Percentiles rank a stretch among this genome's conserved stretches.
These are phyloP conservation scores for Ajuga chamaepitys DNA, from an alignment of 257 asterid genomes.

Conservation along the genomic window DNA sequence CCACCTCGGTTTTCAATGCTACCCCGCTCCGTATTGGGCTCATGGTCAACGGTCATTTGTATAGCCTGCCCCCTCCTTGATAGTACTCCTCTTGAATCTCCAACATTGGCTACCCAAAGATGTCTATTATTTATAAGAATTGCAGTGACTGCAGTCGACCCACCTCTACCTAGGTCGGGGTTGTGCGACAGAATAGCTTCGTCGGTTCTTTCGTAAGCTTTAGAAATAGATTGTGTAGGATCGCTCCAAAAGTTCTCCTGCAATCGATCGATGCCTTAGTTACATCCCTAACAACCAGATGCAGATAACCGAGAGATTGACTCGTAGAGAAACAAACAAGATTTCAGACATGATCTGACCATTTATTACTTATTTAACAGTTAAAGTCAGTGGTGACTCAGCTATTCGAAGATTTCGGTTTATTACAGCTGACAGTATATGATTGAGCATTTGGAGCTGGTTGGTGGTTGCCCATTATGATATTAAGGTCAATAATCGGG, in stretches of 20 bases:
- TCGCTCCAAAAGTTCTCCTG: conserved; percentile 81
- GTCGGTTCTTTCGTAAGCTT: conserved; percentile 83
- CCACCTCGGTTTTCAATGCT: conserved; percentile 85
- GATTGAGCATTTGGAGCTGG: neutral
- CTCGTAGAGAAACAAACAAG: too few species aligned
- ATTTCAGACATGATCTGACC: too few species aligned
- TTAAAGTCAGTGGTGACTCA: too few species aligned
- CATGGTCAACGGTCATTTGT: conserved; percentile 85
- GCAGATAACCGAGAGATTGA: too few species aligned
- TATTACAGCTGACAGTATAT: neutral
- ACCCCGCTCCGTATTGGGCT: conserved; percentile 78
- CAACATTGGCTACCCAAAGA: conserved; percentile 91
- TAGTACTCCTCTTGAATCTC: conserved; percentile 92
- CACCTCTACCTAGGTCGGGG: conserved; percentile 89
- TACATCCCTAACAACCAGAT: too few species aligned
- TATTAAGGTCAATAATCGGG: neutral
- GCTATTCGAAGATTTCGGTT: neutral
- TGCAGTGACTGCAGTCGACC: conserved; percentile 95
- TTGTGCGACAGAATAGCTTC: conserved; percentile 74
- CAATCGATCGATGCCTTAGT: conserved; percentile 14
- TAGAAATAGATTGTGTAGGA: conserved; percentile 51
- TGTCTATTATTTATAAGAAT: conserved; percentile 48
- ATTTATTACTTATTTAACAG: too few species aligned
- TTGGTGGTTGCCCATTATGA: neutral
- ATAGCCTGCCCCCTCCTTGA: conserved; percentile 77